Evolutionary conservation across 306 rosid genomes (phyloP), one percentile per base, ranked within the genome.

Genomic region (Gillenia trifoliata): DNA sequence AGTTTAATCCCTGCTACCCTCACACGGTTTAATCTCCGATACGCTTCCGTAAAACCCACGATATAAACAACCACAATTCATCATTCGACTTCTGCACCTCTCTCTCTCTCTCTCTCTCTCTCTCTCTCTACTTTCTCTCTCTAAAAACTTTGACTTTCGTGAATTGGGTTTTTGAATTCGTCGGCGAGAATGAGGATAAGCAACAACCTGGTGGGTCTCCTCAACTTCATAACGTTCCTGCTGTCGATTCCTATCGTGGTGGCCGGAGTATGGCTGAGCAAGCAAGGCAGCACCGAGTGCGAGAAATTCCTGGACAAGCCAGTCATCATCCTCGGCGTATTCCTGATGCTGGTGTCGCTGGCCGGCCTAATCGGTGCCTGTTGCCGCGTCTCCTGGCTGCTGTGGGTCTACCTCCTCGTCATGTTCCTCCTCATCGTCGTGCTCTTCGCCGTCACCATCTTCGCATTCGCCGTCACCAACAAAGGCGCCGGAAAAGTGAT

Each of bases 311-410:
- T 91, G 0, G 89, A 91, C 59, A 86, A 64, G 69, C 97, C 98
- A 1, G n/a, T 89, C 0, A 89, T 91, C 23, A 70, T 83, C 1
- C 76, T 93, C 31, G 98, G 97, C 17, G 86, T 85, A 0, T 89
- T 89, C 70, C 88, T 91, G 4, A n/a, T 91, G 62, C 1, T 89
- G 0, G 88, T 93, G 17, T 91, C 98, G 3, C 64, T 86, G 29
- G 87, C 90, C 2, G 98, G 98, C 4, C 76, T 93, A 8, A 26
- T 93, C 63, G 98, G 98, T 43, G 91, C 90, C 12, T 93, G 93
- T 11, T 93, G 88, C 47, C 74, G 86, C 20, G 86, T 87, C 11
- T 63, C 91, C 0, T 87, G 96, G 85, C 96, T 88, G 13, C 92
- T 93, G 36, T 89, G 97, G 92, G 4, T 86, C n/a, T 89, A 93